Percentiles rank a stretch among this genome's conserved stretches.
Conservation (phyloP, 805 yeast species). For the Spathaspora arborariae region DNA sequence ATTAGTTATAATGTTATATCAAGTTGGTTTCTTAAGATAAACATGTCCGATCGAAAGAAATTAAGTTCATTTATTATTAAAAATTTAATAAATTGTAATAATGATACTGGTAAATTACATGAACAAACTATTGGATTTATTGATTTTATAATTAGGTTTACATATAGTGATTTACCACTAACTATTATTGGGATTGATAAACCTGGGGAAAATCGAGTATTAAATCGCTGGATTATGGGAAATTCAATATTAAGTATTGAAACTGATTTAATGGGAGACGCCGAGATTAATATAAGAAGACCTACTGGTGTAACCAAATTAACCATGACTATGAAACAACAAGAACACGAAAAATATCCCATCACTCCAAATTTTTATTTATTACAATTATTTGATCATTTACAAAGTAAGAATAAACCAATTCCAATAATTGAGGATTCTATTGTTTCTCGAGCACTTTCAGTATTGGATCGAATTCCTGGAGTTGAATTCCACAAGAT, state of each 20-base stretch:
- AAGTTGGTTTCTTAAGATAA: conserved; percentile 68
- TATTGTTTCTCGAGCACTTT: conserved; percentile 45
- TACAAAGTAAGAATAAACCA: conserved; percentile 41
- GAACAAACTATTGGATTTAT: conserved; percentile 59
- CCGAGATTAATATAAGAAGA: conserved; percentile 50
- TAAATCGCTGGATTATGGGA: conserved; percentile 59
- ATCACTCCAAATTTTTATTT: conserved; percentile 42
- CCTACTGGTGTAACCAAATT: conserved; percentile 63
- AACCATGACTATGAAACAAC: conserved; percentile 21
- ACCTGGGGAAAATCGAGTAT: conserved; percentile 5
- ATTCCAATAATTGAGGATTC: conserved; percentile 49
- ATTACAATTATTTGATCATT: conserved; percentile 47
- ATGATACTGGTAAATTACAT: conserved; percentile 24
- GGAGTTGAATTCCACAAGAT: conserved; percentile 74
- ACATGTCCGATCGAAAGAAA: conserved; percentile 51
- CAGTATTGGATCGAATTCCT: conserved; percentile 70
- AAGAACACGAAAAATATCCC: neutral
- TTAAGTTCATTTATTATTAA: conserved; percentile 61
- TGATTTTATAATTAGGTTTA: conserved; percentile 65
- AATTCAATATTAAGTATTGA: conserved; percentile 52
- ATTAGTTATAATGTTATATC: conserved; percentile 67
- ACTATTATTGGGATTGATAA: conserved; percentile 29
- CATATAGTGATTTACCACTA: conserved; percentile 60
- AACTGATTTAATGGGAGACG: conserved; percentile 50
- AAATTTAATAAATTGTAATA: conserved; percentile 41